Percentiles rank a stretch among this genome's conserved stretches.
Conservation (phyloP, 352 stramenopile genomes). For the Chrysophaeum taylorii region DNA sequence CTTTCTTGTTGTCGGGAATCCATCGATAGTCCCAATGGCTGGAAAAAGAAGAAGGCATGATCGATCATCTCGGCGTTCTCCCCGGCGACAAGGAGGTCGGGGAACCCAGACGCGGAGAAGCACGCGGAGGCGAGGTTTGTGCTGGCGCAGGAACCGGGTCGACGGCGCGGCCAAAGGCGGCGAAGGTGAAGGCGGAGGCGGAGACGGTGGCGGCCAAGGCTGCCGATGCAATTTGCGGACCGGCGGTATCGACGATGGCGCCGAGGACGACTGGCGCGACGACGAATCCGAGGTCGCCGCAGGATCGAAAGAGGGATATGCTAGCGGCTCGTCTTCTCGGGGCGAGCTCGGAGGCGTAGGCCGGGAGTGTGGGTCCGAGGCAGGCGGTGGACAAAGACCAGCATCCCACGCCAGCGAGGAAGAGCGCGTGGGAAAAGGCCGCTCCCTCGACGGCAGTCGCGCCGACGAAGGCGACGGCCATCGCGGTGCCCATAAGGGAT, state of each 20-base stretch:
- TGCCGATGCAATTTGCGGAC: not conserved
- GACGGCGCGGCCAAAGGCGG: not conserved
- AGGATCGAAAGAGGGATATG: not conserved
- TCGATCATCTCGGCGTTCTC: too few species aligned
- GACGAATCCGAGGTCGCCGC: slow-evolving; percentile 5
- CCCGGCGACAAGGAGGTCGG: too few species aligned
- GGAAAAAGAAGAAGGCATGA: too few species aligned
- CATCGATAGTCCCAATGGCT: too few species aligned
- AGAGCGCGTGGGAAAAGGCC: not conserved
- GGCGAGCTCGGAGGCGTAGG: not conserved
- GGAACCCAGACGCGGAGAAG: too few species aligned
- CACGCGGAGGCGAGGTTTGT: too few species aligned
- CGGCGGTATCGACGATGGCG: not conserved
- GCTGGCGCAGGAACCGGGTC: too few species aligned
- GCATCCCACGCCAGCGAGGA: not conserved
- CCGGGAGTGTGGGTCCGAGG: not conserved
- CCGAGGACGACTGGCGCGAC: not conserved
- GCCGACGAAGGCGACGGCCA: not conserved
- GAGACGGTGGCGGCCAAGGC: not conserved
- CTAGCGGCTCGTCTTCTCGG: not conserved
- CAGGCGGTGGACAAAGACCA: not conserved
- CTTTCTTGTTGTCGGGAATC: too few species aligned
- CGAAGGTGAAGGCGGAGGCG: not conserved
- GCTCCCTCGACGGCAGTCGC: too few species aligned
- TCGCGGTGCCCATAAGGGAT: not conserved